Conservation (phyloP, 1,139 yeast genomes). For the Pichia inconspicua region DNA sequence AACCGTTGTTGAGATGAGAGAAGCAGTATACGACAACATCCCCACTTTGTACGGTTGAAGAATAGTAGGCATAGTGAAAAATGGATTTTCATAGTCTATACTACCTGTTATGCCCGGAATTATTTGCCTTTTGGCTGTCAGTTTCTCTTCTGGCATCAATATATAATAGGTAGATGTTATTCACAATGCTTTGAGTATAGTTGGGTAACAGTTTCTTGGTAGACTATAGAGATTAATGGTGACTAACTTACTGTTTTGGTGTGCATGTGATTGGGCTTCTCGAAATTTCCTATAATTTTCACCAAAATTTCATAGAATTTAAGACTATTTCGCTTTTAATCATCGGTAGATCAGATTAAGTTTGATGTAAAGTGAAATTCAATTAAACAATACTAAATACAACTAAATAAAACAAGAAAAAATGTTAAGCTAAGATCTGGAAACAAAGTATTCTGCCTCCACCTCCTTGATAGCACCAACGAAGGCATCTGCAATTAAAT, state of each 20-base stretch:
- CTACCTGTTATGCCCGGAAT: slow-evolving; percentile 35
- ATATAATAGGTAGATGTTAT: neutral
- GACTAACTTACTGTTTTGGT: too few relatives aligned
- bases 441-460: slow-evolving; percentile 14
- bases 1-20: slow-evolving; percentile 58
- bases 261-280: too few relatives aligned
- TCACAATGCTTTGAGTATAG: too few relatives aligned
- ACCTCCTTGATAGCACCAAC: slow-evolving; percentile 15
- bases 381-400: neutral
- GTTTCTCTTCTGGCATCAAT: neutral
- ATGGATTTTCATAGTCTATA: slow-evolving; percentile 26
- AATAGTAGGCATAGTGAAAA: slow-evolving; percentile 42
- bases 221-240: too few relatives aligned
- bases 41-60: slow-evolving; percentile 53
- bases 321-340: too few relatives aligned
- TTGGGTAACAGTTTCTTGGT: too few relatives aligned
- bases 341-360: too few relatives aligned
- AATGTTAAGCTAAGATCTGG: neutral
- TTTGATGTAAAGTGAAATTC: neutral
- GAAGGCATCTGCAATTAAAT: slow-evolving; percentile 20
- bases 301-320: too few relatives aligned
- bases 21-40: slow-evolving; percentile 55
- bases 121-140: neutral
- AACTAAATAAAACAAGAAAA: neutral
- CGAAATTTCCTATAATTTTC: too few relatives aligned